Percentiles rank a stretch among this genome's conserved stretches.
phyloP scores from a whole-genome alignment of 1,284 basidiomycete genomes.

The Sanghuangporus weigelae region DNA sequence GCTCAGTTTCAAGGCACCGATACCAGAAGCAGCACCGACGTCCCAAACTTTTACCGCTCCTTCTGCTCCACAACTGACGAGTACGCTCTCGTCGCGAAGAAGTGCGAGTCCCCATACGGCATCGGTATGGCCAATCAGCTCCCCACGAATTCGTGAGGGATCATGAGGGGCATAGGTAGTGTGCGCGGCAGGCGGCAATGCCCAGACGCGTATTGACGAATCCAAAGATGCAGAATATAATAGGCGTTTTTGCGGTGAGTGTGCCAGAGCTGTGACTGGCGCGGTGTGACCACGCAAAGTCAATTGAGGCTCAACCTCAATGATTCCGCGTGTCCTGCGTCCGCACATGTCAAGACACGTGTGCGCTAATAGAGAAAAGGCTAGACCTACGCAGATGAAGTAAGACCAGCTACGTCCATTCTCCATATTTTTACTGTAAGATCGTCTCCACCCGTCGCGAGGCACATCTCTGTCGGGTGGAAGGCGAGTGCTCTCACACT shows the following conservation, averaged over 20 bases:
- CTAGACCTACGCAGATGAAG: constrained; percentile 61
- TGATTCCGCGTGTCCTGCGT: constrained; percentile 54
- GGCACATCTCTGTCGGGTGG: constrained; percentile 75
- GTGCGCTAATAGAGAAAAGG: constrained; percentile 14
- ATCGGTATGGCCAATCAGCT: constrained; percentile 89
- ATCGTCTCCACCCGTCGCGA: constrained; percentile 93
- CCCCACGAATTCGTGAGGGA: constrained; percentile 67
- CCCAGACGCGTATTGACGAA: constrained; percentile 90
- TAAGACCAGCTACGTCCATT: constrained; percentile 66
- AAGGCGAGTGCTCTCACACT: constrained; percentile 87
- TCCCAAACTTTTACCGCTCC: constrained; percentile 94
- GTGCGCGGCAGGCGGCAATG: constrained; percentile 63
- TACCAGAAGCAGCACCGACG: constrained; percentile 55
- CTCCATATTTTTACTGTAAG: constrained; percentile 96
- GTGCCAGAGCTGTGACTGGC: constrained; percentile 85
- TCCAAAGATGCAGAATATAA: constrained; percentile 93
- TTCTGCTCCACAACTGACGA: constrained; percentile 89
- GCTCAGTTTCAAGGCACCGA: constrained; percentile 60
- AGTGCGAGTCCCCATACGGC: constrained; percentile 92
- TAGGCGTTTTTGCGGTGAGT: constrained; percentile 69
- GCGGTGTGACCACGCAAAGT: constrained; percentile 93
- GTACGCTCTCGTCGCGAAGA: constrained; percentile 66
- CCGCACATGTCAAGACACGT: constrained; percentile 21
- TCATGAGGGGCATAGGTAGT: constrained; percentile 90
- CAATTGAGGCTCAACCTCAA: constrained; percentile 85